A percentile compares a stretch with the other conserved stretches of the same genome.
These are phyloP conservation scores for Calonectria hongkongensis DNA, from an alignment of 2,329 filamentous ascomycete genomes.

Conservation along the genomic window DNA sequence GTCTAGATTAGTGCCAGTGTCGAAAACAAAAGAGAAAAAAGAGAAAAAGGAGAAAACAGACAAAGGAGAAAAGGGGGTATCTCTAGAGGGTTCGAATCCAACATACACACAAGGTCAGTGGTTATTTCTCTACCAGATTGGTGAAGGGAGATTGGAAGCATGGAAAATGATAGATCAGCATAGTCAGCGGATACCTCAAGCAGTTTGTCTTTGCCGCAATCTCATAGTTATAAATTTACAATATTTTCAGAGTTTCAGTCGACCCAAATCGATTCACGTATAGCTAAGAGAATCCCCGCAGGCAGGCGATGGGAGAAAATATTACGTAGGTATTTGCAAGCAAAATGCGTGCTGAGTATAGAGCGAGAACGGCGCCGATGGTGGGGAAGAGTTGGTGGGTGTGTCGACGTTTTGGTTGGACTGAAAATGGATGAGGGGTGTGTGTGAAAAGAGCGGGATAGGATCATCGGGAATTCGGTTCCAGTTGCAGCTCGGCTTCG, in stretches of 20 bases:
- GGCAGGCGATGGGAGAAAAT: not conserved
- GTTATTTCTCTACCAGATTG: not conserved
- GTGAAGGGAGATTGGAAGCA: not conserved
- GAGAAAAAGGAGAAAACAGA: too few species aligned
- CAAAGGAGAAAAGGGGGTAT: too few species aligned
- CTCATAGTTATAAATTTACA: not conserved
- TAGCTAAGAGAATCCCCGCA: not conserved
- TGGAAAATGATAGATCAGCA: not conserved
- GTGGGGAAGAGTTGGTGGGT: slow-evolving; percentile 1
- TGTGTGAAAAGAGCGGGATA: slow-evolving; percentile 21
- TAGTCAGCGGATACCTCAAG: not conserved
- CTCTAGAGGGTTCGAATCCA: not conserved
- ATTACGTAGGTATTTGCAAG: slow-evolving; percentile 1
- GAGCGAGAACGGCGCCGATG: not conserved
- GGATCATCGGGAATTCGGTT: not conserved
- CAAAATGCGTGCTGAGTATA: slow-evolving; percentile 1
- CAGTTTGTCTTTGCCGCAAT: not conserved
- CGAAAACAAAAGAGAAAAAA: too few species aligned
- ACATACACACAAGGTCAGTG: not conserved
- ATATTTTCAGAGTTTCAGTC: not conserved
- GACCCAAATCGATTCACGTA: slow-evolving; percentile 1
- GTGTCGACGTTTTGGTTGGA: slow-evolving; percentile 25
- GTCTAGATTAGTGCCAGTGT: not conserved
- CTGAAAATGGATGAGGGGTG: slow-evolving; percentile 29
- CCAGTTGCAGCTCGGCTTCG: not conserved